phyloP scores from a whole-genome alignment of 2,329 filamentous ascomycete genomes.

The Trichoderma breve region DNA sequence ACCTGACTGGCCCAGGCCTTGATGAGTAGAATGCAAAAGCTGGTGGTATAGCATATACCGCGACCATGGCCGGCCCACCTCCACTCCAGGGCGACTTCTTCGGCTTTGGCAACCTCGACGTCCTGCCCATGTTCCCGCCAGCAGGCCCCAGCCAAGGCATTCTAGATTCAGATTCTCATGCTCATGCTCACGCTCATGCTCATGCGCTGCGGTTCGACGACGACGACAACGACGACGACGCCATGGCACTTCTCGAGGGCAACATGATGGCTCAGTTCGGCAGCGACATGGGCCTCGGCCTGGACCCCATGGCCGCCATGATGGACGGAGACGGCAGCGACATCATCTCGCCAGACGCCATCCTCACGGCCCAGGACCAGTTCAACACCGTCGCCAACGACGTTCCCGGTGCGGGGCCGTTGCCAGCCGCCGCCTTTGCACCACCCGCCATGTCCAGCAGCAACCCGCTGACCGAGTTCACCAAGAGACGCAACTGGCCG shows the following conservation, averaged over 20 bases:
- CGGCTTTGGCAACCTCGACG: constrained; percentile 35
- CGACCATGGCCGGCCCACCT: constrained; percentile 38
- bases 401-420: constrained; percentile 43
- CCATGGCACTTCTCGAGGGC: constrained; percentile 21
- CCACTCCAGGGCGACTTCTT: constrained; percentile 37
- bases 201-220: constrained; percentile 6
- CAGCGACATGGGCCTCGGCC: constrained; percentile 42
- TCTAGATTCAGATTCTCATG: constrained; percentile 13
- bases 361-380: constrained; percentile 35
- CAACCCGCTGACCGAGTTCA: constrained; percentile 54
- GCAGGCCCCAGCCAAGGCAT: constrained; percentile 29
- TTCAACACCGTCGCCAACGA: constrained; percentile 37
- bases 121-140: constrained; percentile 29
- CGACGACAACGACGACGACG: background rate
- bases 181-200: background rate
- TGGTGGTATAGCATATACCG: constrained; percentile 12
- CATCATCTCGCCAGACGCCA: constrained; percentile 25
- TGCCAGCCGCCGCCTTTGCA: constrained; percentile 40
- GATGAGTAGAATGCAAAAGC: constrained; percentile 30
- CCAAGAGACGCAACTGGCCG: constrained; percentile 72
- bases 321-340: constrained; percentile 19
- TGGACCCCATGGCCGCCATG: constrained; percentile 32
- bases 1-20: constrained; percentile 21
- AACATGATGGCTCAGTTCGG: constrained; percentile 13
- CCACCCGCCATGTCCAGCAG: constrained; percentile 33